Evolutionary conservation across 495 filamentous ascomycete species (phyloP), one percentile per base, ranked within the genome.

Genomic region (Melanomma pulvis-pyrius): DNA sequence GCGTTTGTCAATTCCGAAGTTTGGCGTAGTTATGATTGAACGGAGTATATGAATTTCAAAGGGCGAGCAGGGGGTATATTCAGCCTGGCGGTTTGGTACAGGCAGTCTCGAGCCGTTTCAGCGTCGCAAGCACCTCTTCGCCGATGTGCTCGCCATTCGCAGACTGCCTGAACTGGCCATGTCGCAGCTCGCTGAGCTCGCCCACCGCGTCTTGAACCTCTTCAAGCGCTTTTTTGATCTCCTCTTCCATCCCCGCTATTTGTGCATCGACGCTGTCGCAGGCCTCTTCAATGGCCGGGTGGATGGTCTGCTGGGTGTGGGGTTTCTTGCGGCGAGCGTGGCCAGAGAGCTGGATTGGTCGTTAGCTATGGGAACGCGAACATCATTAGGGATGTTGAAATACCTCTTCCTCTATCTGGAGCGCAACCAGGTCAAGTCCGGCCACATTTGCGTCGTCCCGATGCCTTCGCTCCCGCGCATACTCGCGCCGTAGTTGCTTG

Each of bases 111-210:
- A 72, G 63, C 34, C 64, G 63, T 57, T 66, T 66, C 17, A 74
- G 32, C 13, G 63, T 66, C 25, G 61, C 67, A 26, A 74, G 49
- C 9, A 80, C 77, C 49, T 89, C 89, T 24, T 85, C 80, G 30
- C 87, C 78, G 47, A 91, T 78, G 59, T 90, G 84, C 19, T 84
- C 82, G 25, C 81, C 78, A 2, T 85, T 77, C 26, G 84, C 80
- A 32, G 80, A 75, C 63, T 87, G 89, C 62, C 83, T 80, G 65
- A 92, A 82, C 57, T 87, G 88, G 36, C 92, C 91, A 71, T 93
- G 94, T 48, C 90, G 87, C 28, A 96, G 82, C 73, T 94, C 91
- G 72, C 91, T 93, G 78, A 96, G 75, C 49, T 85, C 84, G 28
- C 87, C 87, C 32, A 92, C 83, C 0, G 83, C 87, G 32, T 81